phyloP scores from a whole-genome alignment of 495 filamentous ascomycete species.

The Paragyromitra xinjiangensis region DNA sequence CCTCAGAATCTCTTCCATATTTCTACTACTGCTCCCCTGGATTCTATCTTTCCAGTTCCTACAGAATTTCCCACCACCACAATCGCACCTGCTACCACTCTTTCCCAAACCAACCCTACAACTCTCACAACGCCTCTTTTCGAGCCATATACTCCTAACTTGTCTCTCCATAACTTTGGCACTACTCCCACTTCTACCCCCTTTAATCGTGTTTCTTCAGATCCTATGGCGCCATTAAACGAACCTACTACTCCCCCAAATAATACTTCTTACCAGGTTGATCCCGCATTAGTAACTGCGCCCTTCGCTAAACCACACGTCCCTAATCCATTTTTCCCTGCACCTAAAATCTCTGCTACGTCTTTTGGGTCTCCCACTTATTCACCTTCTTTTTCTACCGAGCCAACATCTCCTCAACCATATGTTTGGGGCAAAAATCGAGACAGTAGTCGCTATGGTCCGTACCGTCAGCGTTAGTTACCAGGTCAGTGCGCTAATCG shows the following conservation, averaged over 20 bases:
- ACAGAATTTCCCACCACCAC: background rate
- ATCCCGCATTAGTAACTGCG: background rate
- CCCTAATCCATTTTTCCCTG: background rate
- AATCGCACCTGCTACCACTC: background rate
- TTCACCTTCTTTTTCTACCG: background rate
- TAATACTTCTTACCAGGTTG: background rate
- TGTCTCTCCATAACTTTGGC: background rate
- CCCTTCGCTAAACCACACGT: constrained; percentile 12
- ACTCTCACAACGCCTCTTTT: background rate
- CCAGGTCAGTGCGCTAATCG: background rate
- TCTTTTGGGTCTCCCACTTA: background rate
- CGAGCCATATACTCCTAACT: background rate
- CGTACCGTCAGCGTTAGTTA: background rate
- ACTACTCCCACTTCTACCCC: background rate
- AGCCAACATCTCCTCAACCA: background rate
- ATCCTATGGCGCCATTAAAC: too few species aligned
- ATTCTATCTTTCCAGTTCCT: background rate
- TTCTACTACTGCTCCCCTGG: background rate
- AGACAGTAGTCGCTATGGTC: background rate
- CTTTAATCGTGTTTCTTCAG: background rate
- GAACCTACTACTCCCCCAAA: background rate
- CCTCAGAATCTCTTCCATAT: background rate
- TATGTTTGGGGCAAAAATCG: background rate
- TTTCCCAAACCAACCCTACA: background rate
- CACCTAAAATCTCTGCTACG: background rate